Evolutionary conservation across 257 asterid genomes (phyloP).

Genomic region (Nicotiana obtusifolia): DNA sequence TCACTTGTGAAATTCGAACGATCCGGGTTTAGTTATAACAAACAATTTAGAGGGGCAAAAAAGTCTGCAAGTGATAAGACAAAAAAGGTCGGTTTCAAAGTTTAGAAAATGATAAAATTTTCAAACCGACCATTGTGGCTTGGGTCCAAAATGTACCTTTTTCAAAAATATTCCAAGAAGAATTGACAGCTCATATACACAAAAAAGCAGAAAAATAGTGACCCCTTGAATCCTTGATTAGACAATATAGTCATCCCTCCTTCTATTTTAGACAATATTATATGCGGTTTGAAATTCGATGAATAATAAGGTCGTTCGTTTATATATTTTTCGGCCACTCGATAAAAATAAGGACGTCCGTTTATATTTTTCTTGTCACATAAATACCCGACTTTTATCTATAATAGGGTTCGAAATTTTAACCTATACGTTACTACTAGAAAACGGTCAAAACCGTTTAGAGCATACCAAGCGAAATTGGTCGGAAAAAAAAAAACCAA

Average conservation of each 20-base stretch:
- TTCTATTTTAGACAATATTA: neutral
- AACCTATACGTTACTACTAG: too few species aligned
- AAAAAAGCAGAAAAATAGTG: neutral
- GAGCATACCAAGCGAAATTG: too few species aligned
- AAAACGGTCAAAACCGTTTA: too few species aligned
- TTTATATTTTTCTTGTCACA: too few species aligned
- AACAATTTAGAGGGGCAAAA: neutral
- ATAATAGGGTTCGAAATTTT: too few species aligned
- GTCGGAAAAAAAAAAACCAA: too few species aligned
- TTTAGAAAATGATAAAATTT: conserved; percentile 8
- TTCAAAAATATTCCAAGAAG: conserved; percentile 16
- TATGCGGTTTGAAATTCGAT: neutral
- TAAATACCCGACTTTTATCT: too few species aligned
- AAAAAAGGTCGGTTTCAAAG: neutral
- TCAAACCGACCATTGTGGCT: conserved; percentile 51
- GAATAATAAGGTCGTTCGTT: neutral
- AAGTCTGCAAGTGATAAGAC: neutral
- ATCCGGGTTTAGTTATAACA: neutral
- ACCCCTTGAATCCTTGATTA: neutral
- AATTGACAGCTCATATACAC: conserved; percentile 7
- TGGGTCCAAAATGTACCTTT: conserved; percentile 12
- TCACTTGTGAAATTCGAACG: too few species aligned
- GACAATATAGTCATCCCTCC: neutral
- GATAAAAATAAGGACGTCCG: too few species aligned
- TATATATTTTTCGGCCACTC: too few species aligned